Conservation (phyloP, 805 yeast species). For the Metschnikowia rubicola region DNA sequence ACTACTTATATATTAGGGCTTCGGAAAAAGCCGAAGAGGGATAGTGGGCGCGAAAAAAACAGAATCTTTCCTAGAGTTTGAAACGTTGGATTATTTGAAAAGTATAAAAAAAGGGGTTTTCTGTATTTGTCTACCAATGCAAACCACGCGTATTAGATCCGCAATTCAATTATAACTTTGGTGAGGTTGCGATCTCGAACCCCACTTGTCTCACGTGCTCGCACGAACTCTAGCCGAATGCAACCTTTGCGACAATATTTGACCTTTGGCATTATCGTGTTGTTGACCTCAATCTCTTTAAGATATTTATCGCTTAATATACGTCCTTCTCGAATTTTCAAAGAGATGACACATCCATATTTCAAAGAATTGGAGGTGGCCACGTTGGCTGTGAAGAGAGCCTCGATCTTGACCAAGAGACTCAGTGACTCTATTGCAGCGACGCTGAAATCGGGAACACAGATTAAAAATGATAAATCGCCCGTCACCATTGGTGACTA, state of each 20-base stretch:
- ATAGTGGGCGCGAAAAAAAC: too few species aligned
- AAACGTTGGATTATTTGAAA: too few species aligned
- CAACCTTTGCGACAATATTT: not conserved
- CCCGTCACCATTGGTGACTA: constrained; percentile 97
- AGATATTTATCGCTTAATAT: not conserved
- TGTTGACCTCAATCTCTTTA: constrained; percentile 4
- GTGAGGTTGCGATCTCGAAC: too few species aligned
- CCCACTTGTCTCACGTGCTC: constrained; percentile 14
- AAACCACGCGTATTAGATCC: too few species aligned
- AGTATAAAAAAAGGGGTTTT: too few species aligned
- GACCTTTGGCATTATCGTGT: constrained; percentile 2
- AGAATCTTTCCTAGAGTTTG: too few species aligned
- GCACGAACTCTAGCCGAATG: constrained; percentile 9
- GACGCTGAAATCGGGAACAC: constrained; percentile 48
- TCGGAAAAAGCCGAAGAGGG: too few species aligned
- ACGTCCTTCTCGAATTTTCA: not conserved
- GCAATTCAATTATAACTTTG: too few species aligned
- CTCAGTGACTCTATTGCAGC: constrained; percentile 54
- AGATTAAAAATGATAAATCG: constrained; percentile 81
- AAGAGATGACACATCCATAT: constrained; percentile 34
- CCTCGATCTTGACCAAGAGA: constrained; percentile 68
- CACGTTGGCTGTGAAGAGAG: constrained; percentile 84
- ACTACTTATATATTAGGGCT: too few species aligned
- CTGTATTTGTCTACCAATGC: too few species aligned
- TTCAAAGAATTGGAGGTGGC: constrained; percentile 75